Conservation (phyloP, 2,329 filamentous ascomycete species). For the Neonectria punicea region DNA sequence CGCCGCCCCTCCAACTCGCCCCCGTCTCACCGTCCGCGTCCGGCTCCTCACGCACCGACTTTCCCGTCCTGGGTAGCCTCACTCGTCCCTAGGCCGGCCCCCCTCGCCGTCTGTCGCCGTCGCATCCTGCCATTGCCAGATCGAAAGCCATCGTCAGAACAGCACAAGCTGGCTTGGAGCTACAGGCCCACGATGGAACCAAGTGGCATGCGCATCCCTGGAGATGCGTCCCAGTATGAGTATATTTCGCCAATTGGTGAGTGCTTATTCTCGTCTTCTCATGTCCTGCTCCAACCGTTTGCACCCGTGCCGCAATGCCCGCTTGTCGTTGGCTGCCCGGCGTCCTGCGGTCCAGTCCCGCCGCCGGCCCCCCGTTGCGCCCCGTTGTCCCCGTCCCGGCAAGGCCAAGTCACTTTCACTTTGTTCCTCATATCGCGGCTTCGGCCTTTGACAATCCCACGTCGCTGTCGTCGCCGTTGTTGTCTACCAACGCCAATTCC, state of each 20-base stretch:
- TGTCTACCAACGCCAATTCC: conserved; percentile 10
- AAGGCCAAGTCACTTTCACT: conserved; percentile 27
- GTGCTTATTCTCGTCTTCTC: conserved; percentile 50
- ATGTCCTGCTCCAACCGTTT: conserved; percentile 53
- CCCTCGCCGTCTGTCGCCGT: conserved; percentile 29
- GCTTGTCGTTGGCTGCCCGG: conserved; percentile 57
- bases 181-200: conserved; percentile 50
- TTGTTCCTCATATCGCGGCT: conserved; percentile 23
- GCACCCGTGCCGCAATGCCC: conserved; percentile 57
- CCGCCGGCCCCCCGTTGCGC: conserved; percentile 41
- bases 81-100: conserved; percentile 26
- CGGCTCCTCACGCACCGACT: conserved; percentile 40
- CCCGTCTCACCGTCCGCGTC: conserved; percentile 25
- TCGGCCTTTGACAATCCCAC: conserved; percentile 16
- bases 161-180: conserved; percentile 27
- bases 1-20: conserved; percentile 35
- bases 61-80: conserved; percentile 42
- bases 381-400: conserved; percentile 37
- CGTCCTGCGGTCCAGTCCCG: conserved; percentile 40
- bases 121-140: conserved; percentile 26
- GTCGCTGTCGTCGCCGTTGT: not conserved
- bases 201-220: conserved; percentile 57
- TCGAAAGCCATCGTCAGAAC: conserved; percentile 29
- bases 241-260: conserved; percentile 68
- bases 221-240: conserved; percentile 54